phyloP scores from a whole-genome alignment of 371 early-diverging fungal genomes.

The Mortierella sp. region DNA sequence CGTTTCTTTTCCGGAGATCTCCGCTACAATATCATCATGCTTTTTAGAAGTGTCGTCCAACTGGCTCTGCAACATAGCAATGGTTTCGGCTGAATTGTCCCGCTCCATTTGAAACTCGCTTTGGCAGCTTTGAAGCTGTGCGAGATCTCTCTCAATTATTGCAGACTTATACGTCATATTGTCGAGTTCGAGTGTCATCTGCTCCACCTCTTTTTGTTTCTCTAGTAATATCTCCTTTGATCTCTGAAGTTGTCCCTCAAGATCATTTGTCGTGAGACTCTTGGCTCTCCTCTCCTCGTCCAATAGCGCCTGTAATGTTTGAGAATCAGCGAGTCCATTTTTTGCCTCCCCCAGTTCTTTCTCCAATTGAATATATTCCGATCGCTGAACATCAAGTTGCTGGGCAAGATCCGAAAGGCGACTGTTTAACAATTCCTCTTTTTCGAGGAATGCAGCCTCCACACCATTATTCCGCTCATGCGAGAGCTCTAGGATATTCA shows the following conservation, averaged over 20 bases:
- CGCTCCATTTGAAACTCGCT: not conserved
- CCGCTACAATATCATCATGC: not conserved
- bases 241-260: conserved; percentile 12
- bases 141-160: conserved; percentile 9
- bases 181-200: conserved; percentile 15
- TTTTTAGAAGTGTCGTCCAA: not conserved
- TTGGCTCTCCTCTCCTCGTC: conserved; percentile 14
- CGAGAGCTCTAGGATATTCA: not conserved
- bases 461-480: not conserved
- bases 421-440: not conserved
- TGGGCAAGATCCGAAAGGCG: not conserved
- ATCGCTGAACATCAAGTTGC: conserved; percentile 19
- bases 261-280: not conserved
- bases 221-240: conserved; percentile 11
- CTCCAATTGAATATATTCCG: not conserved
- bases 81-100: not conserved
- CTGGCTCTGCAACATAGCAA: not conserved
- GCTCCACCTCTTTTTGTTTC: conserved; percentile 22
- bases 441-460: not conserved
- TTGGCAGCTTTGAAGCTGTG: not conserved
- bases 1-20: not conserved
- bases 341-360: not conserved
- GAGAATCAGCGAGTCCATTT: not conserved
- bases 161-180: not conserved
- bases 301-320: conserved; percentile 1